Evolutionary conservation across 305 asterid species (phyloP).

Genomic region (Nicotiana rustica): DNA sequence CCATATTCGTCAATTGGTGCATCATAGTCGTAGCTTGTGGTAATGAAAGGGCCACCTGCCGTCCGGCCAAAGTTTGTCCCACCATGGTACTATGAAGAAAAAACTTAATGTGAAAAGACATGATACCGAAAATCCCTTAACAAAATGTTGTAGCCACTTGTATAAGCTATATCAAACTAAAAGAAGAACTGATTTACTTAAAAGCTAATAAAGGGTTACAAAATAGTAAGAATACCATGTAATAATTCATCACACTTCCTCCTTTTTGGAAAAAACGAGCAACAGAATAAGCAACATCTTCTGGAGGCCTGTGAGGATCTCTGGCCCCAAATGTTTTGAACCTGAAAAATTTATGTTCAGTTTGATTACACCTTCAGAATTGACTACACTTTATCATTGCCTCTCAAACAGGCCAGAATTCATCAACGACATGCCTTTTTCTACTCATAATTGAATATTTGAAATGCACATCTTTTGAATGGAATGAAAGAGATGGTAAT

Average conservation of each 20-base stretch:
- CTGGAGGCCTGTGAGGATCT: conserved; percentile 92
- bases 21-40: conserved; percentile 96
- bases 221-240: conserved; percentile 64
- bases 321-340: conserved; percentile 93
- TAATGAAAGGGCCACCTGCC: conserved; percentile 96
- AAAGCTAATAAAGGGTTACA: not conserved
- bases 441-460: not conserved
- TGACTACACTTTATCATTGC: conserved; percentile 1
- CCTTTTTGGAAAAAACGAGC: conserved; percentile 97
- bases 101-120: conserved; percentile 33
- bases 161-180: conserved; percentile 18
- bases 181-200: not conserved
- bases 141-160: conserved; percentile 35
- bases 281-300: conserved; percentile 90
- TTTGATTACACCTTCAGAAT: not conserved
- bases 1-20: conserved; percentile 99
- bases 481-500: conserved; percentile 1
- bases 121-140: conserved; percentile 34
- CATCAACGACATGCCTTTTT: conserved; percentile 3
- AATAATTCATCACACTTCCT: conserved; percentile 92
- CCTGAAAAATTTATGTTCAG: conserved; percentile 51
- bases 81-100: conserved; percentile 78
- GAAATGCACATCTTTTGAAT: conserved; percentile 6
- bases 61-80: conserved; percentile 99
- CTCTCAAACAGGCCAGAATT: conserved; percentile 20